These are phyloP conservation scores for Posidonia australis DNA, from an alignment of 106 monocot genomes.

Conservation along the genomic window DNA sequence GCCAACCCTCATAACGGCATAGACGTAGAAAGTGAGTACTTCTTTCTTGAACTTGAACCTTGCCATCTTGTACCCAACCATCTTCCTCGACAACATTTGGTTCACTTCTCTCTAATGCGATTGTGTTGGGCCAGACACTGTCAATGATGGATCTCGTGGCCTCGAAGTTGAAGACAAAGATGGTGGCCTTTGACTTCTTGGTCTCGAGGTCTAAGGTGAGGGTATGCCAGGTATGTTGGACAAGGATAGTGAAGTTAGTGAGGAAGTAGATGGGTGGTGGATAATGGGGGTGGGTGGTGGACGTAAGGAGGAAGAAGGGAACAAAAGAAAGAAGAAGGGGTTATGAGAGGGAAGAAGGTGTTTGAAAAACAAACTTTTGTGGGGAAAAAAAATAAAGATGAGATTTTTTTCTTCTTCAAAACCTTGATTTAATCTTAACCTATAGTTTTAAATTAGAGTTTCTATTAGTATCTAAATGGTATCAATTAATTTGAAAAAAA, in stretches of 20 bases:
- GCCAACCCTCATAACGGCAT: slow-evolving; percentile 56
- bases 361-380: no score
- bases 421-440: no score
- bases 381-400: no score
- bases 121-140: no score
- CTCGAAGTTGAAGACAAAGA: slow-evolving; percentile 83
- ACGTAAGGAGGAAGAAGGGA: slow-evolving; percentile 6
- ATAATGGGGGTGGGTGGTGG: slow-evolving; percentile 40
- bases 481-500: no score
- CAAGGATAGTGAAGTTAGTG: slow-evolving; percentile 32
- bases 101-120: slow-evolving; percentile 16
- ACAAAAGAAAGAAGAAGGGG: no score
- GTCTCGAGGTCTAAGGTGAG: slow-evolving; percentile 91
- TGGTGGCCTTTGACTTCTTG: slow-evolving; percentile 68
- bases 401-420: no score
- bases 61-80: slow-evolving; percentile 75
- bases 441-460: no score
- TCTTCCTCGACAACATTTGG: slow-evolving; percentile 9
- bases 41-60: slow-evolving; percentile 90
- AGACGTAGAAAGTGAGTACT: slow-evolving; percentile 77
- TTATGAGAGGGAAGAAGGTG: no score
- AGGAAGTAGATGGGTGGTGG: slow-evolving; percentile 27
- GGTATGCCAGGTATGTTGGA: slow-evolving; percentile 85
- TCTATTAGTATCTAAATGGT: no score
- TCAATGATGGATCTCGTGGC: no score